Evolutionary conservation across 371 early-diverging fungal genomes (phyloP), one percentile per base, ranked within the genome.

Genomic region (Syncephalastrum sp.): DNA sequence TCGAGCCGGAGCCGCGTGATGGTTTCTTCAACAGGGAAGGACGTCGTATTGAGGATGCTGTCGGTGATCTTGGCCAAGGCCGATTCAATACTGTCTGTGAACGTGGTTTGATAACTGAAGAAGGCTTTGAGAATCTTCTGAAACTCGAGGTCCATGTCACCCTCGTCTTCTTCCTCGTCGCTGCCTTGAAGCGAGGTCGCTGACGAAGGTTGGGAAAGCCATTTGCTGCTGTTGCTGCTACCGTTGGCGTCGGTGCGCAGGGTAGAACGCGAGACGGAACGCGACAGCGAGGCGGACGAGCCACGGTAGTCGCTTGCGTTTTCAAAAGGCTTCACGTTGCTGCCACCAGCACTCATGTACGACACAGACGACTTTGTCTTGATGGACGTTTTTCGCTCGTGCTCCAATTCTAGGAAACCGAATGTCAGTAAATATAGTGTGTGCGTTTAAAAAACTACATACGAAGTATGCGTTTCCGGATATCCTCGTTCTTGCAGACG

Each of bases 101-200:
- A 81, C 2, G 75, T 79, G 4, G 82, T 84, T 47, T 82, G 82
- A 44, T 84, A 82, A 42, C 67, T 69, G 47, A 77, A 81, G 38
- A 84, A 69, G 5, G 80, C 75, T 41, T 74, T 74, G 14, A 84
- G 64, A 3, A 84, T 75, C 15, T 79, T 73, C 33, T 82, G 76
- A 56, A 84, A 82, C 47, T 84, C 77, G 14, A 67, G 62, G 21
- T 77, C 73, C 16, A 77, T 70, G 41, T 74, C 68, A 7, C 68
- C 61, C 14, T 67, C 66, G 44, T 68, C 71, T 42, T 38, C 47
- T 50, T 53, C 33, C 8, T 60, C 60, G 12, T 44, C 60, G 23
- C 45, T 56, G n/a, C 44, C 27, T 38, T 56, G 41, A 24, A 50
- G 23, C n/a, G 41, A 17, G 3, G 25, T 51, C 59, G 43, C 46